Evolutionary conservation across 2,329 filamentous ascomycete species (phyloP).

Genomic region (Neonectria magnoliae): DNA sequence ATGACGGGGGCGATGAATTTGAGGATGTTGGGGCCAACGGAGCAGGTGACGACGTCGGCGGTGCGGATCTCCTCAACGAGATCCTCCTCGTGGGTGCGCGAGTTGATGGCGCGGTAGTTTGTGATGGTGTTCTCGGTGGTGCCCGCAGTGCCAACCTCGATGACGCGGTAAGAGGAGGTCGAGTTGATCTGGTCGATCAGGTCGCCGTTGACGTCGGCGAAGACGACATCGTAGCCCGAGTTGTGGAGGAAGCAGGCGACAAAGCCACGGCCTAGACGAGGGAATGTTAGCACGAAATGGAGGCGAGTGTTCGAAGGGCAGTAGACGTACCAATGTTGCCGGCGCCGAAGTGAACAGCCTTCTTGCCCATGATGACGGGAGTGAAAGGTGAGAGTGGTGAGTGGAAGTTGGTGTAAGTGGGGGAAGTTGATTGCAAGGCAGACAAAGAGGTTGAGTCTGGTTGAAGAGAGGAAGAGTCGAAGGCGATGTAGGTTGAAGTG

Average conservation of each 20-base stretch:
- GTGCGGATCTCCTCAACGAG: constrained; percentile 86
- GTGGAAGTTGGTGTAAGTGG: constrained; percentile 36
- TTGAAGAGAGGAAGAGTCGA: background rate
- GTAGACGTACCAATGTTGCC: constrained; percentile 77
- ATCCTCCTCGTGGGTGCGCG: constrained; percentile 82
- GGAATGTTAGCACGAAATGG: constrained; percentile 16
- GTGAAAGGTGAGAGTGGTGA: constrained; percentile 11
- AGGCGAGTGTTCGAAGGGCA: background rate
- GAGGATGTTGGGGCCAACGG: constrained; percentile 94
- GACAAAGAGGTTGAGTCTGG: background rate
- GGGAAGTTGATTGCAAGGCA: background rate
- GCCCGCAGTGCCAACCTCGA: constrained; percentile 88
- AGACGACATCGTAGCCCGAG: constrained; percentile 94
- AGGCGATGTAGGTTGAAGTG: background rate
- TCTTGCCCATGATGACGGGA: constrained; percentile 62
- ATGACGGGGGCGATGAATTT: constrained; percentile 97
- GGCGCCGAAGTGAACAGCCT: constrained; percentile 86
- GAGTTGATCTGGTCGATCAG: constrained; percentile 84
- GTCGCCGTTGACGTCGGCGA: constrained; percentile 89
- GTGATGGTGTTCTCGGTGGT: constrained; percentile 85
- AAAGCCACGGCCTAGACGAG: constrained; percentile 73
- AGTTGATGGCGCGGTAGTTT: constrained; percentile 98
- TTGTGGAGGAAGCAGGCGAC: constrained; percentile 93
- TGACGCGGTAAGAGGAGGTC: constrained; percentile 84
- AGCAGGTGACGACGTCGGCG: constrained; percentile 93